Base-by-base conservation (phyloP, 345 rosid species). In the Bretschneidera sinensis region DNA sequence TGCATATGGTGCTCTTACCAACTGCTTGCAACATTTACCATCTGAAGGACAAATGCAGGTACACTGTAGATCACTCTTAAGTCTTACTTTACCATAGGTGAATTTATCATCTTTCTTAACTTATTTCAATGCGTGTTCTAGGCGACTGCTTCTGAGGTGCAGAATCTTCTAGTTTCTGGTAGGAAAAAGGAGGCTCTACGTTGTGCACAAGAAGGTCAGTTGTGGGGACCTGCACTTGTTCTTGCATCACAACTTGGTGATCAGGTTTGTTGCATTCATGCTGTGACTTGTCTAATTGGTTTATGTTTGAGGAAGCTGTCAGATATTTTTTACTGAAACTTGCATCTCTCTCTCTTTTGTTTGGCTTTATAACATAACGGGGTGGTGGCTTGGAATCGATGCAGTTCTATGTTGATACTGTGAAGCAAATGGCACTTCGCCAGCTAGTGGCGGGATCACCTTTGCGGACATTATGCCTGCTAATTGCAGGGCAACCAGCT, bases 191-290 rank as follows among this genome's bases (percentile, higher is more conserved):
- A 95, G 73, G 97, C 97, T 69, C 51, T 95, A 45, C 83, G 77
- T 48, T 72, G 77, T 75, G 97, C 99, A 55, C 95, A 91, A 73
- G 95, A 79, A 70, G 99, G 99, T 62, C 92, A 83, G 76, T 74
- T 95, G 67, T 95, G 99, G 99, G 99, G 99, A 72, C 97, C 94
- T 51, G 97, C 99, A 24, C 92, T 95, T 71, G 86, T 95, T 62
- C 88, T 95, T 52, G 92, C 99, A 0, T 85, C 97, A 24, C 97
- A 91, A 68, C 89, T 95, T 65, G 99, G 97, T 24, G 80, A 95
- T 55, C 95, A 95, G 97, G 99, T 95, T 67, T 63, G 63, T 71
- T 66, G 70, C 45, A 24, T 57, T 35, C 16, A n/a, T n/a, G n/a
- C n/a, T n/a, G n/a, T n/a, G n/a, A n/a, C n/a, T n/a, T n/a, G n/a